Evolutionary conservation across 495 filamentous ascomycete species (phyloP), one percentile per base, ranked within the genome.

Genomic region (Trichoderma erinaceum): DNA sequence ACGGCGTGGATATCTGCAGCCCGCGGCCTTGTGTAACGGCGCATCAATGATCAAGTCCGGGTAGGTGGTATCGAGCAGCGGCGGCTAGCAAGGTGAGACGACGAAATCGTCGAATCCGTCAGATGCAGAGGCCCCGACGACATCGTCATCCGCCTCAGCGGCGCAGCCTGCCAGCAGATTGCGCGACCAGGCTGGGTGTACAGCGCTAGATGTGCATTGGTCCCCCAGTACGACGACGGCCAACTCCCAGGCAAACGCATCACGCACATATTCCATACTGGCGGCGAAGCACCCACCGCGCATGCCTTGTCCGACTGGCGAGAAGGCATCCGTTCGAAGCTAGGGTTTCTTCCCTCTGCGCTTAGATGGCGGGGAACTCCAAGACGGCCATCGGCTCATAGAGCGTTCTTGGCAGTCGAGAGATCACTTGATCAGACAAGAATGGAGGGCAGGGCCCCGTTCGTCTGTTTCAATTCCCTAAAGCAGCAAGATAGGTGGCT

Each of bases 281-380:
- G 13, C 25, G 56, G 56, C 29, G 56, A 12, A 61, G 6, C 56
- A 18, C 27, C 56, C n/a, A 6, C 8, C 25, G 23, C 18, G 50
- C 15, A 23, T 61, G 21, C 25, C 56, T n/a, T 13, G 23, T 61
- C 56, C 56, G 56, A 61, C 56, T 61, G 56, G 23, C 27, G 23
- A 61, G 13, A 25, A 61, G 25, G 56, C 56, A 52, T 52, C 48
- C 48, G n/a, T 61, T 61, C 56, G 23, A 12, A 13, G 56, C 56
- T 61, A 61, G 56, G 56, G 56, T n/a, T 48, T 48, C 12, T 48
- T 48, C n/a, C n/a, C 44, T 38, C 35, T 38, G 4, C 35, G 5
- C 48, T 25, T 52, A n/a, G 48, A 61, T 61, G 56, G 56, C 56
- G 56, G 56, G 56, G 56, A 61, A 32, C 23, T 25, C 56, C 56